phyloP scores from a whole-genome alignment of 257 asterid species.

The Solanum sparsipilum region DNA sequence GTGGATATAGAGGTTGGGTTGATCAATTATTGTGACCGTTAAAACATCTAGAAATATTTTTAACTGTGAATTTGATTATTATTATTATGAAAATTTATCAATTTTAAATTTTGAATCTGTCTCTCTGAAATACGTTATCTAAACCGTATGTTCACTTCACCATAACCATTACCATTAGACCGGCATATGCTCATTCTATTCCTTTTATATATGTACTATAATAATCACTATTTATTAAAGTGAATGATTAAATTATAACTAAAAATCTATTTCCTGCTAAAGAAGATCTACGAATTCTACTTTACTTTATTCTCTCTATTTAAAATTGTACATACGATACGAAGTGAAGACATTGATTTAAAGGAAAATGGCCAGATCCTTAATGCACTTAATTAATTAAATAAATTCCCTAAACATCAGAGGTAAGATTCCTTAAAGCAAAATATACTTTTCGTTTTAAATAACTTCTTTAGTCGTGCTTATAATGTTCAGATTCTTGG shows the following conservation, averaged over 20 bases:
- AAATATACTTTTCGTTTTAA: background rate
- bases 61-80: too few relatives aligned
- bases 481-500: background rate
- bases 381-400: background rate
- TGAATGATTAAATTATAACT: background rate
- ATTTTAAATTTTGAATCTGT: background rate
- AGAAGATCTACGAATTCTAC: background rate
- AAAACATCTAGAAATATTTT: too few relatives aligned
- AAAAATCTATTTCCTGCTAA: background rate
- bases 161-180: background rate
- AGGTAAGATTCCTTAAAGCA: slow-evolving; percentile 8
- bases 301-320: slow-evolving; percentile 15
- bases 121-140: background rate
- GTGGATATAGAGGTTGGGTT: too few relatives aligned
- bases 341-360: background rate
- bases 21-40: background rate
- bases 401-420: background rate
- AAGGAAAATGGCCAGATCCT: slow-evolving; percentile 8
- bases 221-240: background rate
- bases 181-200: background rate
- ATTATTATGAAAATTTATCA: too few relatives aligned
- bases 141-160: background rate
- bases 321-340: background rate
- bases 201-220: background rate
- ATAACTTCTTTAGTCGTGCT: background rate